Conservation (phyloP, 2,329 filamentous ascomycete species). For the Tolypocladium ovalisporum region DNA sequence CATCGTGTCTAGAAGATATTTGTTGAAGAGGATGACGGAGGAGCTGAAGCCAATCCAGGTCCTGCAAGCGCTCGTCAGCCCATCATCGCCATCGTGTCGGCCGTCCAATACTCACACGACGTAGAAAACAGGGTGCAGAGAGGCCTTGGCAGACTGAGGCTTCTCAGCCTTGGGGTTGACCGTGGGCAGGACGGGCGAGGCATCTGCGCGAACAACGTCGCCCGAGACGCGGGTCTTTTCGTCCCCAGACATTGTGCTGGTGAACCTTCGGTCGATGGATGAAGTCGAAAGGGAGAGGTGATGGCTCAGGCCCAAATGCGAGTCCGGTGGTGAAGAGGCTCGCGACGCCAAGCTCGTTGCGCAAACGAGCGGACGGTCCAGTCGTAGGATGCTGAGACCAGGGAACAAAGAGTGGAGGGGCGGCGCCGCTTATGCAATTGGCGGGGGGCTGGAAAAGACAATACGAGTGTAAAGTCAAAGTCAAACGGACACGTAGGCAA, state of each 20-base stretch:
- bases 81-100: neutral
- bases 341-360: slow-evolving; percentile 19
- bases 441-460: slow-evolving; percentile 14
- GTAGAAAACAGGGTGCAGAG: slow-evolving; percentile 76
- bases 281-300: neutral
- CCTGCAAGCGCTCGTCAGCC: slow-evolving; percentile 33
- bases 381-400: slow-evolving; percentile 1
- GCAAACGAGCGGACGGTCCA: slow-evolving; percentile 28
- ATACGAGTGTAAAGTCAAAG: too few relatives aligned
- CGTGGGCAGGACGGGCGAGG: slow-evolving; percentile 60
- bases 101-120: slow-evolving; percentile 45
- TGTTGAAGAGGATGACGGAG: slow-evolving; percentile 97
- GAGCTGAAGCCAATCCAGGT: slow-evolving; percentile 89
- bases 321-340: slow-evolving; percentile 20
- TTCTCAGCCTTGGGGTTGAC: slow-evolving; percentile 70
- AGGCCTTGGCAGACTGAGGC: slow-evolving; percentile 49
- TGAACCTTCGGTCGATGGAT: neutral
- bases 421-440: slow-evolving; percentile 23
- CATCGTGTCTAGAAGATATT: slow-evolving; percentile 84
- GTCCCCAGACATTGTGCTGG: slow-evolving; percentile 18
- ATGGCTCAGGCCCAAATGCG: slow-evolving; percentile 8
- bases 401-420: slow-evolving; percentile 11
- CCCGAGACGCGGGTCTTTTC: slow-evolving; percentile 80
- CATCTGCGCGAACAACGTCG: slow-evolving; percentile 54
- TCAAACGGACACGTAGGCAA: slow-evolving; percentile 5